Evolutionary conservation across 2,329 filamentous ascomycete species (phyloP).

Genomic region (Periglandula ipomoeae): DNA sequence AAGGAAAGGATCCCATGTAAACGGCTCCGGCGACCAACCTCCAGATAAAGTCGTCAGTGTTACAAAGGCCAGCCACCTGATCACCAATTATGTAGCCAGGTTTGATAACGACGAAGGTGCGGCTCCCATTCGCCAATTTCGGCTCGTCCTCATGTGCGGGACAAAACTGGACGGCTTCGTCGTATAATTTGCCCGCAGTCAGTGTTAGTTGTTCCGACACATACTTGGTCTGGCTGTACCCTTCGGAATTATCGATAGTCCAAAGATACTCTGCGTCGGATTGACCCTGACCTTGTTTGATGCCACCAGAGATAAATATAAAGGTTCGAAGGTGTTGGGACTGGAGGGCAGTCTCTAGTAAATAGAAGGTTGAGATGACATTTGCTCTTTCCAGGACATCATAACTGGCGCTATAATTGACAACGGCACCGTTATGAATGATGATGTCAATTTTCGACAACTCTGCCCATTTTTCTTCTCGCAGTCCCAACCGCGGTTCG

Average conservation of each 20-base stretch:
- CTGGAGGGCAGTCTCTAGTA: too few relatives aligned
- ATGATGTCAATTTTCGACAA: not conserved
- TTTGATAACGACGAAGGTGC: too few relatives aligned
- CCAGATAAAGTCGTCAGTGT: too few relatives aligned
- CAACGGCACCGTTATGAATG: constrained; percentile 1
- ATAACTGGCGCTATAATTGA: not conserved
- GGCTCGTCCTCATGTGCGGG: too few relatives aligned
- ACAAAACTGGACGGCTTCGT: too few relatives aligned
- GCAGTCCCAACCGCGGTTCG: not conserved
- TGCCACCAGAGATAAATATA: not conserved
- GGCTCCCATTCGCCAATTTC: too few relatives aligned
- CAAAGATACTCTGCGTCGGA: not conserved
- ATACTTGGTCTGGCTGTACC: not conserved
- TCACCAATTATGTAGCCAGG: too few relatives aligned
- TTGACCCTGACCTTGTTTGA: not conserved
- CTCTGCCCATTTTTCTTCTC: not conserved
- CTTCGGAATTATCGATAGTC: not conserved
- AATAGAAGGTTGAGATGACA: not conserved
- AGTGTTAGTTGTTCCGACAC: too few relatives aligned
- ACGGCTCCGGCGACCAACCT: too few relatives aligned
- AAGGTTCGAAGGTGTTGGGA: not conserved
- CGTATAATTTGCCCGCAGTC: too few relatives aligned
- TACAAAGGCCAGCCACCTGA: too few relatives aligned
- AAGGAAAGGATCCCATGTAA: too few relatives aligned
- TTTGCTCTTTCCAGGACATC: not conserved